phyloP scores from a whole-genome alignment of 1,139 yeast species.

The Taphrina betulina region DNA sequence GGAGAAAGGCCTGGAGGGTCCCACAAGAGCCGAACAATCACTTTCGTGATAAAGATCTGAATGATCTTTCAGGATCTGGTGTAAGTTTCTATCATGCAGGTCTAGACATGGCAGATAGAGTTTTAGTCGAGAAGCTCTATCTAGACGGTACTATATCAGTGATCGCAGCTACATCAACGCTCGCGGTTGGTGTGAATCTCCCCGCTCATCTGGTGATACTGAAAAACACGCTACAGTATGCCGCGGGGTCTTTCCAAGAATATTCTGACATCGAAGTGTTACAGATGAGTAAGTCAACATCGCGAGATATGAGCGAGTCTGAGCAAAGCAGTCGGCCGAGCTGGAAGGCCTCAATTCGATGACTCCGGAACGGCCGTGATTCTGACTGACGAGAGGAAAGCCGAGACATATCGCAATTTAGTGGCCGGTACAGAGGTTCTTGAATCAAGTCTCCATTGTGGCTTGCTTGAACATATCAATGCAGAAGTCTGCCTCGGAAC shows the following conservation, averaged over 20 bases:
- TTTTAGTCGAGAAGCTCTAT: constrained; percentile 50
- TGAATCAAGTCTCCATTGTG: constrained; percentile 54
- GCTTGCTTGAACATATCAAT: constrained; percentile 49
- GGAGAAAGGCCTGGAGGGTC: constrained; percentile 22
- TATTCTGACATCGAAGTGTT: constrained; percentile 58
- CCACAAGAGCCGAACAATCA: constrained; percentile 28
- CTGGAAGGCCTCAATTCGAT: constrained; percentile 54
- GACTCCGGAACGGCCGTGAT: constrained; percentile 53
- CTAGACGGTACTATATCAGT: constrained; percentile 49
- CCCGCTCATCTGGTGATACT: constrained; percentile 62
- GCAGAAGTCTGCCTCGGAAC: constrained; percentile 55
- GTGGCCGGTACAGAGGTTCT: constrained; percentile 50
- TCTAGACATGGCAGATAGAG: constrained; percentile 50
- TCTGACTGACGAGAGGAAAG: constrained; percentile 50
- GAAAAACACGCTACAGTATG: constrained; percentile 59
- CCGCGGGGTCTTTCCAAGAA: constrained; percentile 51
- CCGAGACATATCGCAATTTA: constrained; percentile 48
- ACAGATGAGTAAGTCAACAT: constrained; percentile 51
- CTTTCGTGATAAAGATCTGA: constrained; percentile 45
- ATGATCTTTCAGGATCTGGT: constrained; percentile 44
- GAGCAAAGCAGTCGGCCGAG: constrained; percentile 34
- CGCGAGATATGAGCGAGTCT: background rate
- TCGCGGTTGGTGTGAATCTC: constrained; percentile 59
- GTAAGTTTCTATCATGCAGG: constrained; percentile 64
- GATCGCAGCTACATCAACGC: constrained; percentile 59